Conservation (phyloP, 495 filamentous ascomycete genomes). For the Penicillium waksmanii region DNA sequence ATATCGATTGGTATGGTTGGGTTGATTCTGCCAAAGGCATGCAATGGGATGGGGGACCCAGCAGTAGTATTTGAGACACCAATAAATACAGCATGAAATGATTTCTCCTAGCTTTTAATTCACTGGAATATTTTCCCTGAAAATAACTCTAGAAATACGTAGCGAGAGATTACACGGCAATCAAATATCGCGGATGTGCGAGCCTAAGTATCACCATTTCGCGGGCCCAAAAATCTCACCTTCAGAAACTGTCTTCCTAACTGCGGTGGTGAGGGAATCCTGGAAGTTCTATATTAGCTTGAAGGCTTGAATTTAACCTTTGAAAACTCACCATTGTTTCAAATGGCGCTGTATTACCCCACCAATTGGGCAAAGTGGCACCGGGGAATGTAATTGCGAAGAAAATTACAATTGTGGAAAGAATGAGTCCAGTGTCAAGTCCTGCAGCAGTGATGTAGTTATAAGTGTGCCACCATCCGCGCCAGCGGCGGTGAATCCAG, state of each 20-base stretch:
- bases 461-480: slow-evolving; percentile 60
- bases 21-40: slow-evolving; percentile 46
- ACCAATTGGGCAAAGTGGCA: slow-evolving; percentile 56
- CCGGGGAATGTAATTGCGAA: slow-evolving; percentile 55
- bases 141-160: no score
- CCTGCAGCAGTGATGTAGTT: slow-evolving; percentile 60
- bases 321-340: slow-evolving; percentile 24
- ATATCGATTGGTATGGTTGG: slow-evolving; percentile 56
- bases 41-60: neutral
- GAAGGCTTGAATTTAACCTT: neutral
- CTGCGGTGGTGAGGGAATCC: slow-evolving; percentile 56
- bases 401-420: slow-evolving; percentile 60
- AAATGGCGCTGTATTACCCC: slow-evolving; percentile 54
- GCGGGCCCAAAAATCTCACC: slow-evolving; percentile 58
- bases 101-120: no score
- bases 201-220: slow-evolving; percentile 28
- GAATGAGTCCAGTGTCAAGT: slow-evolving; percentile 57
- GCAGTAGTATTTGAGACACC: neutral
- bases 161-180: no score
- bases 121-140: no score
- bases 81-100: no score
- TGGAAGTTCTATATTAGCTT: neutral
- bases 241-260: slow-evolving; percentile 47
- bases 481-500: slow-evolving; percentile 52
- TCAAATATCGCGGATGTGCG: neutral